phyloP scores from a whole-genome alignment of 148 eudicot genomes.

The Fagopyrum homotropicum region DNA sequence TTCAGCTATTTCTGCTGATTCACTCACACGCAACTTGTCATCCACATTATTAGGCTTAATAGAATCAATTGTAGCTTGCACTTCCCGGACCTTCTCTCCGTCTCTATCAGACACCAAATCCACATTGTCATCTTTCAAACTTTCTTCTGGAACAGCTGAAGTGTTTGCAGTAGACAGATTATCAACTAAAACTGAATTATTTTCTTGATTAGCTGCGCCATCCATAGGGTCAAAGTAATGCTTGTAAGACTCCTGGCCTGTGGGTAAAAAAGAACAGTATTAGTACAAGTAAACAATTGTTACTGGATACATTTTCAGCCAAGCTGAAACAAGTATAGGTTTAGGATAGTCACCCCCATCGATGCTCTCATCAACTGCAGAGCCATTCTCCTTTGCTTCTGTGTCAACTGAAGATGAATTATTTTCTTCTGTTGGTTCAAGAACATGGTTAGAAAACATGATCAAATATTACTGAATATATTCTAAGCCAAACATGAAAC shows the following conservation, averaged over 20 bases:
- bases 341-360: not conserved
- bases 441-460: not conserved
- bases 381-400: not conserved
- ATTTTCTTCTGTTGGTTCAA: not conserved
- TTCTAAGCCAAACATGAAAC: constrained; percentile 26
- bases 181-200: constrained; percentile 14
- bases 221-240: not conserved
- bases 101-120: constrained; percentile 21
- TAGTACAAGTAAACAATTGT: not conserved
- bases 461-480: constrained; percentile 10
- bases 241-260: not conserved
- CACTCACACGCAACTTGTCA: constrained; percentile 7
- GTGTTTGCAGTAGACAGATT: constrained; percentile 6
- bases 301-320: not conserved
- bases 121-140: constrained; percentile 8
- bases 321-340: not conserved
- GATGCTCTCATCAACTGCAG: not conserved
- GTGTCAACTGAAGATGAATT: not conserved
- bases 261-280: not conserved
- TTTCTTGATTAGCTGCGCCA: not conserved
- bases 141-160: not conserved
- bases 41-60: constrained; percentile 15
- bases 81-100: constrained; percentile 21
- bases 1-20: constrained; percentile 5
- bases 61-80: constrained; percentile 14